A percentile compares a stretch with the other conserved stretches of the same genome.
Evolutionary conservation across 305 asterid genomes (phyloP).

Genomic region (Fraxinus velutina): DNA sequence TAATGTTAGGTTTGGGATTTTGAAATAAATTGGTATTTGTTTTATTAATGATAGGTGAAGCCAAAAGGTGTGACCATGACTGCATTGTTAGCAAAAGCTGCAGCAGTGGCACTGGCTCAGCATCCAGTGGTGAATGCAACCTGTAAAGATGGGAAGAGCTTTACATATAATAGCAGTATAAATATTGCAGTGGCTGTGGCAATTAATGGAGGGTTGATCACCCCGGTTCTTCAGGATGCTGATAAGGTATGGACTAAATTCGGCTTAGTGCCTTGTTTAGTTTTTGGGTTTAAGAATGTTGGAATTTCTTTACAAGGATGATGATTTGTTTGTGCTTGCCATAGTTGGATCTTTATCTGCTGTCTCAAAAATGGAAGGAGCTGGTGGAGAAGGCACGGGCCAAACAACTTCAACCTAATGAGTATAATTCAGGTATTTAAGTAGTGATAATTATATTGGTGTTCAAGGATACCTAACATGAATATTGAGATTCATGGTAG

Average conservation of each 20-base stretch:
- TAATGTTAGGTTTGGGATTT: neutral
- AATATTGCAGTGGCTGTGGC: slow-evolving; percentile 95
- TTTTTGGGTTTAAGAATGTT: neutral
- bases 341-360: slow-evolving; percentile 87
- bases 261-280: slow-evolving; percentile 1
- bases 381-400: slow-evolving; percentile 91
- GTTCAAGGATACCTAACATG: neutral
- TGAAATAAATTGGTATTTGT: neutral
- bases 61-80: slow-evolving; percentile 94
- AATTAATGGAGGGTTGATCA: slow-evolving; percentile 84
- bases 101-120: slow-evolving; percentile 87
- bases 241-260: slow-evolving; percentile 57
- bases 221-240: slow-evolving; percentile 98
- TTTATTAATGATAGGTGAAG: slow-evolving; percentile 42
- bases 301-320: slow-evolving; percentile 5
- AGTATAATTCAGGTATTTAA: slow-evolving; percentile 73
- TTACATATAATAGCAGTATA: slow-evolving; percentile 68
- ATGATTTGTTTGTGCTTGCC: slow-evolving; percentile 27
- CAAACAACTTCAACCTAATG: slow-evolving; percentile 93
- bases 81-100: slow-evolving; percentile 87
- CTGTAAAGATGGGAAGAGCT: slow-evolving; percentile 91
- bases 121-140: slow-evolving; percentile 91
- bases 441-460: neutral
- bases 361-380: slow-evolving; percentile 94
- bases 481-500: slow-evolving; percentile 1